Evolutionary conservation across 495 filamentous ascomycete species (phyloP).

Genomic region (Penicillium fimorum): DNA sequence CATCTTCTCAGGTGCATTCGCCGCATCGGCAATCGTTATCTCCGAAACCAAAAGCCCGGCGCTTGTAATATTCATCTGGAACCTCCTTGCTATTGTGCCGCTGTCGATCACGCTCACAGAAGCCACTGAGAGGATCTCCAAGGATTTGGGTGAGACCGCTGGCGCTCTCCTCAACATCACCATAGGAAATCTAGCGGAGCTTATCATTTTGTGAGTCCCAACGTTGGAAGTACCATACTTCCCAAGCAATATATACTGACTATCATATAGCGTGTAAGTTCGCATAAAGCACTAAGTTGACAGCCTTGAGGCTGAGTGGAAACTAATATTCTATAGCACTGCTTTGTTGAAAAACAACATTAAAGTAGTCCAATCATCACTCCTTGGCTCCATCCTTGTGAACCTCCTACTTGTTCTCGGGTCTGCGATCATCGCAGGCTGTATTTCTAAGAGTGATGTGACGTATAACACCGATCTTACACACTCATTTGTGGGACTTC

Average conservation of each 20-base stretch:
- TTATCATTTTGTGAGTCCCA: constrained; percentile 25
- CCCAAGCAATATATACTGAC: not conserved
- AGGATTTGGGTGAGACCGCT: constrained; percentile 21
- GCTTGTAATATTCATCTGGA: constrained; percentile 22
- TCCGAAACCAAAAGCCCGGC: constrained; percentile 1
- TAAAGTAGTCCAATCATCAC: constrained; percentile 22
- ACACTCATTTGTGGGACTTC: constrained; percentile 21
- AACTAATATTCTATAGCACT: constrained; percentile 14
- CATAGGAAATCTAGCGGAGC: constrained; percentile 25
- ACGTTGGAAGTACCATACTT: not conserved
- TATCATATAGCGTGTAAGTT: not conserved
- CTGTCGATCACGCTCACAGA: constrained; percentile 21
- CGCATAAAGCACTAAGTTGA: not conserved
- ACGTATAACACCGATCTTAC: constrained; percentile 21
- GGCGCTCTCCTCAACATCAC: constrained; percentile 27
- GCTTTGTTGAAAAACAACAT: constrained; percentile 22
- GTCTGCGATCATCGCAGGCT: constrained; percentile 20
- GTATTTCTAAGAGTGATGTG: constrained; percentile 15
- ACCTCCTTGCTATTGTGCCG: constrained; percentile 29
- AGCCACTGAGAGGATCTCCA: constrained; percentile 25
- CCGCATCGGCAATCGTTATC: not conserved
- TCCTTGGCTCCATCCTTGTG: constrained; percentile 23
- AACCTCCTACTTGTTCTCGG: constrained; percentile 28
- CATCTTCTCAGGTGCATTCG: constrained; percentile 3
- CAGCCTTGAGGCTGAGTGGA: not conserved